A percentile compares a stretch with the other conserved stretches of the same genome.
Conservation (phyloP, 192 early-diverging fungal genomes). For the Thamnidium elegans region DNA sequence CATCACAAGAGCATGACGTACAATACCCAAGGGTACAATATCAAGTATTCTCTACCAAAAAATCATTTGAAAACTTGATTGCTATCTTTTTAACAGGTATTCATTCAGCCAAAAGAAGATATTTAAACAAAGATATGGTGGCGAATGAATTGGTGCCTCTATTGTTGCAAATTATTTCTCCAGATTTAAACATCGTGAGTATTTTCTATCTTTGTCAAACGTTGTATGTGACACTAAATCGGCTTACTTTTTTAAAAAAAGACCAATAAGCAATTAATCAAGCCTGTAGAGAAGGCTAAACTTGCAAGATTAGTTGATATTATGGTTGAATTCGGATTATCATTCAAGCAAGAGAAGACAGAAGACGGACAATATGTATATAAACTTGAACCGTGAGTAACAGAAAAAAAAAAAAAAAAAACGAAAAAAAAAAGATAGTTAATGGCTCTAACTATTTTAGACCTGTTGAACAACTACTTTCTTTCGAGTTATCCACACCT, state of each 20-base stretch:
- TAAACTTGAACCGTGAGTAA: slow-evolving; percentile 76
- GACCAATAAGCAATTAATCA: slow-evolving; percentile 61
- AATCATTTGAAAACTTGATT: slow-evolving; percentile 55
- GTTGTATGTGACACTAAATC: slow-evolving; percentile 11
- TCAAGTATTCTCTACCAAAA: slow-evolving; percentile 51
- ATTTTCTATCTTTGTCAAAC: slow-evolving; percentile 29
- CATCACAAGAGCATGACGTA: slow-evolving; percentile 45
- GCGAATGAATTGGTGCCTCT: slow-evolving; percentile 60
- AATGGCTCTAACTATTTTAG: slow-evolving; percentile 20
- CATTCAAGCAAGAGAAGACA: slow-evolving; percentile 64
- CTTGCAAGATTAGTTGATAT: slow-evolving; percentile 59
- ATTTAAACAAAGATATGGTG: slow-evolving; percentile 44
- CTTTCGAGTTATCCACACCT: slow-evolving; percentile 36
- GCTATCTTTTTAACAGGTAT: slow-evolving; percentile 47
- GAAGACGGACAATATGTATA: slow-evolving; percentile 59
- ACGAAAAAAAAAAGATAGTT: not conserved
- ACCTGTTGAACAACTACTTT: slow-evolving; percentile 46
- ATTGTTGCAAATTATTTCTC: slow-evolving; percentile 76
- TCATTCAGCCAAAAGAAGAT: slow-evolving; percentile 44
- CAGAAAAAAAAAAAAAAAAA: not conserved
- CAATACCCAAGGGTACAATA: slow-evolving; percentile 79
- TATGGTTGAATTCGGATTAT: slow-evolving; percentile 69
- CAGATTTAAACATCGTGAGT: slow-evolving; percentile 67
- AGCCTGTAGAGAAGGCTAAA: slow-evolving; percentile 55
- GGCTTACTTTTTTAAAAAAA: slow-evolving; percentile 32